Evolutionary conservation across 164 flowering plant species (phyloP), one percentile per base, ranked within the genome.

Genomic region (Tetrastigma voinierianum): DNA sequence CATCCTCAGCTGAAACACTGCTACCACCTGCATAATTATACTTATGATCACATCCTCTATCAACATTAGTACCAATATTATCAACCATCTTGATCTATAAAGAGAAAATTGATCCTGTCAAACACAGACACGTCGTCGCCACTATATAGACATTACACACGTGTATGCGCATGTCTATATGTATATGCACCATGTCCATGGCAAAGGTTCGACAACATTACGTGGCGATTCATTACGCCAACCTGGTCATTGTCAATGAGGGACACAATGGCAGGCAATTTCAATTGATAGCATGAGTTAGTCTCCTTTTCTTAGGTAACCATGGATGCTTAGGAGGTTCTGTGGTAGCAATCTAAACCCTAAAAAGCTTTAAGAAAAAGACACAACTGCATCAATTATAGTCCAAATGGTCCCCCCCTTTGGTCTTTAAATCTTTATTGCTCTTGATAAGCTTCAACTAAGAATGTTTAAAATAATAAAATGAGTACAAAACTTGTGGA

Each of bases 101-200:
- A 48, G 62, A 59, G 45, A 71, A 66, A 46, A 47, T 57, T 45
- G 65, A 61, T 54, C 80, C 82, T 75, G 32, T 75, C 64, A 77
- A 70, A 79, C 73, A 69, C 19, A 73, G 79, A 74, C 86, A 82
- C 78, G 75, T 75, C 5, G 74, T 14, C 10, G n/a, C 45, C 9
- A 17, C 57, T 57, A 48, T 47, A 57, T 67, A 64, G 46, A 57
- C 7, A n/a, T 23, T 9, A 46, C 18, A 44, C 13, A 57, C 16
- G 4, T 17, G 13, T 59, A 10, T 57, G 44, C 48, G 45, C 48
- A 25, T 64, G 53, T 64, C 20, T 57, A 17, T 25, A 51, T 59
- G 44, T 21, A 47, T 66, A 51, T 53, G 64, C 18, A 45, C 24
- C 19, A 62, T 49, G 15, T 25, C 62, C 24, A 66, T 21, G 58